phyloP scores from a whole-genome alignment of 768 basidiomycete genomes.

The Tephrocybe sp. region DNA sequence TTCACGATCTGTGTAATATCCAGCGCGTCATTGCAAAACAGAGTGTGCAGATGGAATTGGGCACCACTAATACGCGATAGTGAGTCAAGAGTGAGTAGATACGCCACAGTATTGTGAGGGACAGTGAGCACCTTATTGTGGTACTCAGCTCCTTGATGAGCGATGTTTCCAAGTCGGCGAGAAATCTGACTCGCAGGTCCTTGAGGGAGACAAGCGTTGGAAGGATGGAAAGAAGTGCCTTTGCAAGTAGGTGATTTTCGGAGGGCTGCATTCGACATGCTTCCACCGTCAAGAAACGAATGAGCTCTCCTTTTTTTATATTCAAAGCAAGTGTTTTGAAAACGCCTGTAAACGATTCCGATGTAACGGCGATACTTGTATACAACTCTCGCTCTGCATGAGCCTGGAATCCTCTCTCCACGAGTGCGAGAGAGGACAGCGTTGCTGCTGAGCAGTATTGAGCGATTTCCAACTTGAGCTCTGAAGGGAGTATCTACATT shows the following conservation, averaged over 20 bases:
- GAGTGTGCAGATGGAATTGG: not conserved
- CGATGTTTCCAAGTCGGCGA: not conserved
- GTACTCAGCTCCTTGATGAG: not conserved
- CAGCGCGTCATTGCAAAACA: not conserved
- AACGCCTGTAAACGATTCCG: not conserved
- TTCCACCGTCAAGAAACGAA: not conserved
- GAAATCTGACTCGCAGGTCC: not conserved
- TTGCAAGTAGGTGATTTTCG: not conserved
- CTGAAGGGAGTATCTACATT: slow-evolving; percentile 9
- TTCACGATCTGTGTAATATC: not conserved
- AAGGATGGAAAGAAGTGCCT: not conserved
- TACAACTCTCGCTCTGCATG: not conserved
- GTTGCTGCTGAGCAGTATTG: not conserved
- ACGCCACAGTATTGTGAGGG: not conserved
- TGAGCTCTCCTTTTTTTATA: not conserved
- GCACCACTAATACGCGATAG: not conserved
- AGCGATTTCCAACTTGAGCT: not conserved
- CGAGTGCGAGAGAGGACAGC: not conserved
- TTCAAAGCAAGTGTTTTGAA: not conserved
- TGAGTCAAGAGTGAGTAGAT: not conserved
- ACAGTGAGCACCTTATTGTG: not conserved
- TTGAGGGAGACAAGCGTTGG: not conserved
- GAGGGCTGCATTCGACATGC: not conserved
- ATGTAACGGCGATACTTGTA: not conserved
- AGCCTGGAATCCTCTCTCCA: not conserved